Evolutionary conservation across 306 rosid species (phyloP), one percentile per base, ranked within the genome.

Genomic region (Sesbania bispinosa): DNA sequence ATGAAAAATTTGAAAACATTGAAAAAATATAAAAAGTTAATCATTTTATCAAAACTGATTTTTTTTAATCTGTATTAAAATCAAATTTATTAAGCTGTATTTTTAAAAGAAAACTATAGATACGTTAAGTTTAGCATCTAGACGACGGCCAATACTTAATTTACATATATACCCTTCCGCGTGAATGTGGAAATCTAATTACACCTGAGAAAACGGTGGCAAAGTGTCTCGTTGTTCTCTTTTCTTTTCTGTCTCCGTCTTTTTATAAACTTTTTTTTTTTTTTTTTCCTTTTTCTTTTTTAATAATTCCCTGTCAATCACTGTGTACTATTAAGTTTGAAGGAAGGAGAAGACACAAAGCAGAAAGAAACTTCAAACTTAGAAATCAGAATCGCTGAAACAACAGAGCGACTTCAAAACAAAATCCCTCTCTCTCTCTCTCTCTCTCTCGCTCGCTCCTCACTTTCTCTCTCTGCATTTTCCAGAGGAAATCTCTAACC

Each of bases 391-490:
- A n/a, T n/a, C 5, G 3, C 6, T 0, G 24, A 16, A 29, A 16
- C 6, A 6, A 13, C 20, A 58, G n/a, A 52, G 2, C 10, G 63
- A 70, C 38, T 51, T 76, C 85, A 73, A 60, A 46, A 35, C 46
- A 13, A 4, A 30, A 41, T 50, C 79, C 41, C 38, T 41, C 13
- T 19, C 14, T 42, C 10, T 18, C 66, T 23, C 23, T 16, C 16
- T 20, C 21, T 29, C 46, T 52, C 24, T 33, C 64, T 10, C n/a
- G 18, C 62, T 64, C 60, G 0, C 68, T 68, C 81, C 73, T 6
- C 53, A 43, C 71, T 80, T 62, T 83, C 79, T n/a, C n/a, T n/a
- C n/a, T n/a, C 76, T 82, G 80, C 87, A 82, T 81, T 87, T 69
- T 77, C 62, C 74, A 69, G 45, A 23, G 63, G 41, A 74, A 69